phyloP scores from a whole-genome alignment of 768 basidiomycete species.

The Boletus fagicola region DNA sequence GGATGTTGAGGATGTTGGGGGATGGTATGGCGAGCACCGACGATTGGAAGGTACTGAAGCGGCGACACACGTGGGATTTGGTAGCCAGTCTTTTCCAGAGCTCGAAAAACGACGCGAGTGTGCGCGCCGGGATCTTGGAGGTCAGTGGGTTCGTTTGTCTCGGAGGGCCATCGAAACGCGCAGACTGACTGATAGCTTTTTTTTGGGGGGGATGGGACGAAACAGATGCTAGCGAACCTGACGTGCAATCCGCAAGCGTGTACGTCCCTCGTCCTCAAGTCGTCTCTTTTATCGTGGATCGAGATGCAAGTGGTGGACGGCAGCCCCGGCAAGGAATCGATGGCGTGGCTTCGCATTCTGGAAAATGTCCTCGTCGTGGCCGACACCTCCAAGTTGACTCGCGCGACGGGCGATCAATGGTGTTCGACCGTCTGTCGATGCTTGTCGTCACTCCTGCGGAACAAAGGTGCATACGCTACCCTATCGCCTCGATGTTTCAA shows the following conservation, averaged over 20 bases:
- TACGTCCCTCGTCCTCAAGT: conserved; percentile 67
- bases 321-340: conserved; percentile 34
- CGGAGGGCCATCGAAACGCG: neutral
- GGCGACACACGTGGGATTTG: conserved; percentile 87
- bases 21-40: conserved; percentile 73
- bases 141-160: conserved; percentile 37
- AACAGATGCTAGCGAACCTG: conserved; percentile 70
- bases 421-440: conserved; percentile 53
- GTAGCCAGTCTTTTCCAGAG: conserved; percentile 80
- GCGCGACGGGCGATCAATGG: conserved; percentile 60
- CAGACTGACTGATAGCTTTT: neutral
- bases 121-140: conserved; percentile 66
- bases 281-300: conserved; percentile 77
- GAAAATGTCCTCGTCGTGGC: conserved; percentile 58
- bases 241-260: conserved; percentile 69
- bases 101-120: conserved; percentile 46
- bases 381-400: conserved; percentile 51
- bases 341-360: conserved; percentile 65
- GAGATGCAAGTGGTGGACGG: conserved; percentile 62
- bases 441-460: conserved; percentile 28
- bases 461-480: conserved; percentile 10
- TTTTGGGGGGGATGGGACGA: neutral
- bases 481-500: neutral
- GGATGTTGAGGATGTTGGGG: conserved; percentile 81
- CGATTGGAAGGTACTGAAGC: conserved; percentile 80